Percentiles rank a stretch among this genome's conserved stretches.
Evolutionary conservation across 1,139 yeast species (phyloP).

Genomic region (Lodderomyces beijingensis): DNA sequence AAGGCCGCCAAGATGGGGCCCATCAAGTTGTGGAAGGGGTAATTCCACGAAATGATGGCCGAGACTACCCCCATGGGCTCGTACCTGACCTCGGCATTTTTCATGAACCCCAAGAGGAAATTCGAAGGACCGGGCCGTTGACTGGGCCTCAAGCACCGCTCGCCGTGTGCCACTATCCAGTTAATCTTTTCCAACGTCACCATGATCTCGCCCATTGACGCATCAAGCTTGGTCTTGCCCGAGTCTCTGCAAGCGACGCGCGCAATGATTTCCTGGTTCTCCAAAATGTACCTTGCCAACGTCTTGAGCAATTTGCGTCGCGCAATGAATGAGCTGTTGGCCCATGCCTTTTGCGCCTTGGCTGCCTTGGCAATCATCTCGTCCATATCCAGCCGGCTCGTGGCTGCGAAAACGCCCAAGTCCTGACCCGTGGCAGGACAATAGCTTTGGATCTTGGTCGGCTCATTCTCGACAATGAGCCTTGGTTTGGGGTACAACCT

Average conservation of each 20-base stretch:
- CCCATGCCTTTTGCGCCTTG: slow-evolving; percentile 61
- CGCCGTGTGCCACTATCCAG: slow-evolving; percentile 88
- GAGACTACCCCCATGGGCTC: slow-evolving; percentile 90
- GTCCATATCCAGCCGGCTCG: slow-evolving; percentile 67
- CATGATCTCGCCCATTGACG: slow-evolving; percentile 92
- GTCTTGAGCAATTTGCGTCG: slow-evolving; percentile 71
- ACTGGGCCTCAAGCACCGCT: slow-evolving; percentile 62
- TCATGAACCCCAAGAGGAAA: slow-evolving; percentile 63
- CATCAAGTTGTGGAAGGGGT: slow-evolving; percentile 87
- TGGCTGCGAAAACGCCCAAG: slow-evolving; percentile 66
- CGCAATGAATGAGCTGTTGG: slow-evolving; percentile 49
- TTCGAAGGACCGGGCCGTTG: slow-evolving; percentile 85
- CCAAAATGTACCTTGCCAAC: slow-evolving; percentile 63
- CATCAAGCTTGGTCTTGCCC: slow-evolving; percentile 93
- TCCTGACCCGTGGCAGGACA: slow-evolving; percentile 96
- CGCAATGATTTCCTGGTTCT: slow-evolving; percentile 83
- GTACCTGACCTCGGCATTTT: slow-evolving; percentile 87
- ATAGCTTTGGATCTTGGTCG: slow-evolving; percentile 68
- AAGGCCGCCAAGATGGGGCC: slow-evolving; percentile 89
- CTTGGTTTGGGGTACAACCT: slow-evolving; percentile 55
- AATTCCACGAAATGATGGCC: slow-evolving; percentile 94
- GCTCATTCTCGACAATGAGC: slow-evolving; percentile 53
- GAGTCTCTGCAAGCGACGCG: slow-evolving; percentile 93
- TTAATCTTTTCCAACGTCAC: slow-evolving; percentile 88
- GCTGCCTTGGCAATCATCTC: slow-evolving; percentile 50